These are phyloP conservation scores for Eutrema salsugineum DNA, from an alignment of 441 rosid species.

Conservation along the genomic window DNA sequence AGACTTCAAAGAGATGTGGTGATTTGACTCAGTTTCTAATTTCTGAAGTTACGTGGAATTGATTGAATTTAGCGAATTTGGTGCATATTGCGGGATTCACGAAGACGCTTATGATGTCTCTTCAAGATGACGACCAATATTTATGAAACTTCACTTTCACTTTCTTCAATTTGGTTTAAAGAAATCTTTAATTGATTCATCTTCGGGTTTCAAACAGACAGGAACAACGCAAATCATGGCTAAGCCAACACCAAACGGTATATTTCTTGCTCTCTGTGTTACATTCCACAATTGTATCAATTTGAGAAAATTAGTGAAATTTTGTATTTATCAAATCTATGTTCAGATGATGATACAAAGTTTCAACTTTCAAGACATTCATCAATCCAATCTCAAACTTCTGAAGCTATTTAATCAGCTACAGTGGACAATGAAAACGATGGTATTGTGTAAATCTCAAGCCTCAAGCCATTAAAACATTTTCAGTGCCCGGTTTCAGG, in stretches of 20 bases:
- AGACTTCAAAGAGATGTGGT: slow-evolving; percentile 95
- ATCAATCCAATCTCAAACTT: slow-evolving; percentile 43
- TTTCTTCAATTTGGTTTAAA: background rate
- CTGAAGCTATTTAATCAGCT: slow-evolving; percentile 48
- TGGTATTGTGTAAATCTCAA: too few relatives aligned
- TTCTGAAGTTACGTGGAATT: background rate
- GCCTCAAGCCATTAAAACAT: too few relatives aligned
- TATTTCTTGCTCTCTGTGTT: background rate
- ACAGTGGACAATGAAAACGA: slow-evolving; percentile 41
- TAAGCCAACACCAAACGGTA: slow-evolving; percentile 65
- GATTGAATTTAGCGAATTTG: background rate
- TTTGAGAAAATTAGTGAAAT: too few relatives aligned
- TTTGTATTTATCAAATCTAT: too few relatives aligned
- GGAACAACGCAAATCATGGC: slow-evolving; percentile 59
- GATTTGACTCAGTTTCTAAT: slow-evolving; percentile 32
- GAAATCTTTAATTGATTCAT: background rate
- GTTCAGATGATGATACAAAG: slow-evolving; percentile 55
- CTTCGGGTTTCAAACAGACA: slow-evolving; percentile 37
- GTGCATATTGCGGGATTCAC: slow-evolving; percentile 84
- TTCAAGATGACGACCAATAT: slow-evolving; percentile 73
- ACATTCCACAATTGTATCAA: too few relatives aligned
- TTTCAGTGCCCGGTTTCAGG: slow-evolving; percentile 86
- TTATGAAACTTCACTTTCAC: background rate
- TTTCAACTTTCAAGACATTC: slow-evolving; percentile 45
- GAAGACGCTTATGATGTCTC: slow-evolving; percentile 83